Evolutionary conservation across 306 rosid genomes (phyloP).

Genomic region (Cucumis sativus): Cucumber_9930_V3 NC_026656.2:21527501-21528000

Average conservation of each 20-base stretch:
- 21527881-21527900: background rate
- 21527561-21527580: background rate
- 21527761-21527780: background rate
- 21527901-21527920: background rate
- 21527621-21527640: background rate
- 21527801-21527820: background rate
- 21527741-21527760: background rate
- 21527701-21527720: conserved; percentile 53
- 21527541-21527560: background rate
- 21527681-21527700: conserved; percentile 72
- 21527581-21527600: background rate
- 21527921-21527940: background rate
- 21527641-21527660: background rate
- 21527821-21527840: background rate
- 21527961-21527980: no score
- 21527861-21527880: background rate
- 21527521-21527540: no score
- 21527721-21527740: conserved; percentile 22
- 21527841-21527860: background rate
- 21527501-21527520: no score
- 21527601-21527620: background rate
- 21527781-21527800: background rate
- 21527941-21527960: background rate
- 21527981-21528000: no score
- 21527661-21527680: conserved; percentile 23